Percentiles rank a stretch among this genome's conserved stretches.
Conservation (phyloP, 805 yeast species). For the Wickerhamomyces strasburgensis region DNA sequence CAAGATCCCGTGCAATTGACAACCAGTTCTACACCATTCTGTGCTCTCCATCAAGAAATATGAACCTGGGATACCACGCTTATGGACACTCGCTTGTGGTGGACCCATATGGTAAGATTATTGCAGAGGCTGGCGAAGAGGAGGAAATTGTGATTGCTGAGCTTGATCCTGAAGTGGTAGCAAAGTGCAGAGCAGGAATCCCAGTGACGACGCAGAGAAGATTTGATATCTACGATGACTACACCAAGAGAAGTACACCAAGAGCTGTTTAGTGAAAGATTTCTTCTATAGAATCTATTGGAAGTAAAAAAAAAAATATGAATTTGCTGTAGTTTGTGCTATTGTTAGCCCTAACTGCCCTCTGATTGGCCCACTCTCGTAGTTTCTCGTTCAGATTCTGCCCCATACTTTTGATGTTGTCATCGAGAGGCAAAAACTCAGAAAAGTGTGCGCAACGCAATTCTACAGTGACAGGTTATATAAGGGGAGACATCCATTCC, state of each 20-base stretch:
- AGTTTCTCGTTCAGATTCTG: too few relatives aligned
- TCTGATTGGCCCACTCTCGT: too few relatives aligned
- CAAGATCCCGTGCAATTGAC: conserved; percentile 71
- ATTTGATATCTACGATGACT: conserved; percentile 46
- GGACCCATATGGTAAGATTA: conserved; percentile 57
- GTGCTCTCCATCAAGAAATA: conserved; percentile 88
- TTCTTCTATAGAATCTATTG: too few relatives aligned
- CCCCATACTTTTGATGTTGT: too few relatives aligned
- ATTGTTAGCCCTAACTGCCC: too few relatives aligned
- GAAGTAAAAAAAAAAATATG: background rate
- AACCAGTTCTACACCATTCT: conserved; percentile 68
- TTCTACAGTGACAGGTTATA: too few relatives aligned
- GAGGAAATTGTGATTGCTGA: conserved; percentile 76
- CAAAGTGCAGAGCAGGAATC: conserved; percentile 55
- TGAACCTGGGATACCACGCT: conserved; percentile 50
- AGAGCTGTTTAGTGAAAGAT: conserved; percentile 10
- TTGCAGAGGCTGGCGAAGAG: conserved; percentile 75
- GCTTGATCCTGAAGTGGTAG: conserved; percentile 56
- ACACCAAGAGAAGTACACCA: conserved; percentile 18
- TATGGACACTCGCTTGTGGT: conserved; percentile 67
- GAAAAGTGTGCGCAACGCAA: too few relatives aligned
- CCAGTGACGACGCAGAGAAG: conserved; percentile 71
- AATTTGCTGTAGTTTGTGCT: too few relatives aligned
- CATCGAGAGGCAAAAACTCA: too few relatives aligned
- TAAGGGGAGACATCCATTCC: too few relatives aligned